Evolutionary conservation across 768 basidiomycete genomes (phyloP).

Genomic region (Leccinum broughii): DNA sequence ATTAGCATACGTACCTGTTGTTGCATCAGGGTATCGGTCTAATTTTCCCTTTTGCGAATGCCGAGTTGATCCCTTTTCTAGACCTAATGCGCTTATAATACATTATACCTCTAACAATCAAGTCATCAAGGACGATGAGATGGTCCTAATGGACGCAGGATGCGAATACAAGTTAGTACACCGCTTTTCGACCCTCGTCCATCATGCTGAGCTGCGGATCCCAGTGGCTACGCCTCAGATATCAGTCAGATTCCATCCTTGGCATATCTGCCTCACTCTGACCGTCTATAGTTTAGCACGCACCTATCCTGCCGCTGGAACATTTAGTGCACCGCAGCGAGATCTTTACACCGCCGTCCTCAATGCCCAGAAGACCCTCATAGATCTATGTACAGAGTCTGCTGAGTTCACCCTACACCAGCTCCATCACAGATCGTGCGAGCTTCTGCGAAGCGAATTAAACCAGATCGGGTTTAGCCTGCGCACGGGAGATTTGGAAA

Average conservation of each 20-base stretch:
- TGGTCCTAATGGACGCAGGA: conserved; percentile 87
- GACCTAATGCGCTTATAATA: conserved; percentile 85
- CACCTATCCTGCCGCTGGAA: conserved; percentile 84
- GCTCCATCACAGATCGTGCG: conserved; percentile 74
- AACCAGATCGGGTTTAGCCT: conserved; percentile 54
- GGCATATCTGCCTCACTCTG: conserved; percentile 1
- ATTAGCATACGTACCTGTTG: conserved; percentile 96
- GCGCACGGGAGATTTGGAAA: conserved; percentile 58
- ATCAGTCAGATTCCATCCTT: conserved; percentile 59
- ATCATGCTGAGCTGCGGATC: conserved; percentile 7
- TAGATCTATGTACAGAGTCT: conserved; percentile 58
- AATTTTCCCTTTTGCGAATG: not conserved
- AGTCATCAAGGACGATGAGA: conserved; percentile 64
- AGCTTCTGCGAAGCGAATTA: conserved; percentile 68
- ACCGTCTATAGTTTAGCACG: conserved; percentile 51
- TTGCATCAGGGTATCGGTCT: conserved; percentile 78
- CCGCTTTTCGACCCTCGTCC: conserved; percentile 1
- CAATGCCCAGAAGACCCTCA: conserved; percentile 66
- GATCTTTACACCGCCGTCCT: conserved; percentile 85
- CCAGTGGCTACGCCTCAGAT: conserved; percentile 90
- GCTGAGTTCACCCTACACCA: conserved; percentile 64
- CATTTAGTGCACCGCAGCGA: conserved; percentile 74
- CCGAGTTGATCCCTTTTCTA: conserved; percentile 30
- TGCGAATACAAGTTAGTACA: conserved; percentile 81
- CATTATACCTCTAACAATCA: conserved; percentile 95